A percentile compares a stretch with the other conserved stretches of the same genome.
Conservation (phyloP, 352 stramenopile genomes). For the Pythium aristosporum region DNA sequence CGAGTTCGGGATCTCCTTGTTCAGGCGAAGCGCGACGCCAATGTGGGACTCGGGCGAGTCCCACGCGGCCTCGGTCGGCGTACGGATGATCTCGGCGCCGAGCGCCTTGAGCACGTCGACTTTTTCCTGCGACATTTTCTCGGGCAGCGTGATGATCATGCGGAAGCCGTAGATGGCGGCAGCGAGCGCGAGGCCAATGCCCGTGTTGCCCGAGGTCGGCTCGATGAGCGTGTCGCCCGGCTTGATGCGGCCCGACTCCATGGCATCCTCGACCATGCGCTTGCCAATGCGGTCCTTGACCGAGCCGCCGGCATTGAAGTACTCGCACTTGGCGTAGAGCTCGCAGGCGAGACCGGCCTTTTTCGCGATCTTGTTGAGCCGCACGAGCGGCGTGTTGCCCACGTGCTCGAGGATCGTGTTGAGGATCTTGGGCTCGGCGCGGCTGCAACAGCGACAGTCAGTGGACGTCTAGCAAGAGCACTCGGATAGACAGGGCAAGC, state of each 20-base stretch:
- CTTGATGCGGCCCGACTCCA: slow-evolving; percentile 84
- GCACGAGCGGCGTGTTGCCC: slow-evolving; percentile 94
- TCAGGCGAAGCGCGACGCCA: slow-evolving; percentile 90
- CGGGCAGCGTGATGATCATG: slow-evolving; percentile 91
- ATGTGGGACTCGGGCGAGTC: slow-evolving; percentile 96
- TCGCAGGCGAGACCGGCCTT: slow-evolving; percentile 84
- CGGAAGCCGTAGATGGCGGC: slow-evolving; percentile 96
- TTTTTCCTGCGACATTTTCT: slow-evolving; percentile 98
- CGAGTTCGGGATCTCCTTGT: slow-evolving; percentile 93
- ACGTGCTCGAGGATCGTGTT: slow-evolving; percentile 91
- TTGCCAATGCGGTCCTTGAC: slow-evolving; percentile 89
- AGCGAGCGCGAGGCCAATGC: slow-evolving; percentile 96
- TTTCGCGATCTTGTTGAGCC: slow-evolving; percentile 82
- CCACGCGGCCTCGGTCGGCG: slow-evolving; percentile 94
- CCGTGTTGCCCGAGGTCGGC: slow-evolving; percentile 95
- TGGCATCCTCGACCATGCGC: slow-evolving; percentile 89
- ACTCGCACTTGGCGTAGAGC: slow-evolving; percentile 93
- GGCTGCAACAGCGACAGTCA: slow-evolving; percentile 21
- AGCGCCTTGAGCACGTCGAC: slow-evolving; percentile 95
- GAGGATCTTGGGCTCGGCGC: slow-evolving; percentile 81
- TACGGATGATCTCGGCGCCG: slow-evolving; percentile 95
- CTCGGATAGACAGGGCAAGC: background rate
- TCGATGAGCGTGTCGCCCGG: slow-evolving; percentile 94
- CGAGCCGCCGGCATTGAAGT: slow-evolving; percentile 91
- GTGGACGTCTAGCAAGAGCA: background rate